A percentile compares a stretch with the other conserved stretches of the same genome.
Conservation (phyloP, 208 protist genomes). For the Zelonia costaricensis region DNA sequence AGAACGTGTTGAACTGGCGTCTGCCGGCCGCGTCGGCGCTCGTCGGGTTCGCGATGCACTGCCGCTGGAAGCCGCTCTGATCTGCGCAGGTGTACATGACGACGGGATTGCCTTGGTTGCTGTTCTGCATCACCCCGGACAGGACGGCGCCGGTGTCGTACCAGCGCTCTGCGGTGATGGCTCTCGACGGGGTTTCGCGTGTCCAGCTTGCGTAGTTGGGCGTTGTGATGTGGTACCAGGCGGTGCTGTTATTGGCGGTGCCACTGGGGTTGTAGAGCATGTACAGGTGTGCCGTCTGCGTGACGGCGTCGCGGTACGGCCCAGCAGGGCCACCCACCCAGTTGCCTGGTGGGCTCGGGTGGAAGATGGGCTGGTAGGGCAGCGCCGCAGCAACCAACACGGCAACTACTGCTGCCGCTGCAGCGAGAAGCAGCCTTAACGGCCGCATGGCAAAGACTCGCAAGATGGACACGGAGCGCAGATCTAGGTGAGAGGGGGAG, state of each 20-base stretch:
- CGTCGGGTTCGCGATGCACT: slow-evolving; percentile 31
- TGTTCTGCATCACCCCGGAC: slow-evolving; percentile 32
- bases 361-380: slow-evolving; percentile 30
- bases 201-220: slow-evolving; percentile 41
- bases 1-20: slow-evolving; percentile 13
- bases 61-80: slow-evolving; percentile 13
- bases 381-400: background rate
- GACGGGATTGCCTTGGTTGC: slow-evolving; percentile 15
- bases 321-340: slow-evolving; percentile 54
- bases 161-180: slow-evolving; percentile 22
- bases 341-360: slow-evolving; percentile 35
- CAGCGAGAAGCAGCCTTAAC: background rate
- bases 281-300: slow-evolving; percentile 34
- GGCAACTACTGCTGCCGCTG: background rate
- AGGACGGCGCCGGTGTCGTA: slow-evolving; percentile 37
- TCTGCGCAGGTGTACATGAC: slow-evolving; percentile 40
- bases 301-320: slow-evolving; percentile 40
- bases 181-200: slow-evolving; percentile 1
- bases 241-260: slow-evolving; percentile 24
- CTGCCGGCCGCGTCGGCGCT: background rate
- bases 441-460: no score
- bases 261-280: slow-evolving; percentile 55
- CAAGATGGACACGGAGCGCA: no score
- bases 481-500: no score
- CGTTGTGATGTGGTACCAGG: slow-evolving; percentile 46